Evolutionary conservation across 805 yeast species (phyloP).

Genomic region (Saturnispora hagleri): DNA sequence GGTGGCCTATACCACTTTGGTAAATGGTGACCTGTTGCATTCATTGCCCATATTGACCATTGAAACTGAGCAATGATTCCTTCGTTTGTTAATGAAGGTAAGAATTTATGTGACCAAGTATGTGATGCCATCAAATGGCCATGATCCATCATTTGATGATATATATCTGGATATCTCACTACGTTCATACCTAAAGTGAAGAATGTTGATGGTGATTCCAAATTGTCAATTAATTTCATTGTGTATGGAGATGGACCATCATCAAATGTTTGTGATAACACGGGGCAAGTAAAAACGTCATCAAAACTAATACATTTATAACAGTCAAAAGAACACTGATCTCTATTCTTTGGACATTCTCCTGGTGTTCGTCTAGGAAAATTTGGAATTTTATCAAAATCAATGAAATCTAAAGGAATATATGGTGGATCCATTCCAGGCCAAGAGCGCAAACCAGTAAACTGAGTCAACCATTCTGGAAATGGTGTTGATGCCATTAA

Average conservation of each 20-base stretch:
- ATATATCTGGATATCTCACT: constrained; percentile 66
- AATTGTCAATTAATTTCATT: constrained; percentile 41
- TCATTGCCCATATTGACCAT: constrained; percentile 98
- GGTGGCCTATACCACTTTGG: constrained; percentile 97
- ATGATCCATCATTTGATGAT: constrained; percentile 39
- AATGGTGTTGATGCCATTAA: constrained; percentile 30
- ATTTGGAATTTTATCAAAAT: constrained; percentile 43
- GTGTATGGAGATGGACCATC: constrained; percentile 88
- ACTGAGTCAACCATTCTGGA: constrained; percentile 70
- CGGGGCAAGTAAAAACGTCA: constrained; percentile 69
- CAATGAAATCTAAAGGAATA: constrained; percentile 66
- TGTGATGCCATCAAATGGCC: constrained; percentile 86
- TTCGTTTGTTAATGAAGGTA: constrained; percentile 72
- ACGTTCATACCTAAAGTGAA: constrained; percentile 81
- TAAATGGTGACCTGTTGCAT: constrained; percentile 77
- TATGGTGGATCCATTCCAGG: constrained; percentile 86
- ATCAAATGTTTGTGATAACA: constrained; percentile 81
- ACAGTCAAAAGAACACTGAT: constrained; percentile 79
- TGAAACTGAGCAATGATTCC: constrained; percentile 80
- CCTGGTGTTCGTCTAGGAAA: constrained; percentile 46
- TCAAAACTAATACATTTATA: constrained; percentile 64
- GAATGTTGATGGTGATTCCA: constrained; percentile 58
- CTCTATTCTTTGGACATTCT: constrained; percentile 43
- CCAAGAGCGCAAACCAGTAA: constrained; percentile 73
- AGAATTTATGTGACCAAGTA: constrained; percentile 85